A percentile compares a stretch with the other conserved stretches of the same genome.
Evolutionary conservation across 2,329 filamentous ascomycete genomes (phyloP).

Genomic region (Verticillium alfalfae): DNA sequence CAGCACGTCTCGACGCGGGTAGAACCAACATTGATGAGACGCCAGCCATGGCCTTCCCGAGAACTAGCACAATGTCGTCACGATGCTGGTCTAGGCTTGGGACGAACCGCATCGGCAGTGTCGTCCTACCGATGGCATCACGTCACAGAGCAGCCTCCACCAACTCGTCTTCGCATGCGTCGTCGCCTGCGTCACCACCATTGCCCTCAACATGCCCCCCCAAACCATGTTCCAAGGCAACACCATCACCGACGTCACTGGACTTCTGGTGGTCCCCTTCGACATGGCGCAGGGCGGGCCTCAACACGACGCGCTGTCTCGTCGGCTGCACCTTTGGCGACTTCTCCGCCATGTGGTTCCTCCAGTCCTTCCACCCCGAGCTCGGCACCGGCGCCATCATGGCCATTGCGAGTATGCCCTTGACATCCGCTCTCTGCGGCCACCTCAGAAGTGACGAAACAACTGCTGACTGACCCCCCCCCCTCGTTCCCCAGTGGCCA

Average conservation of each 20-base stretch:
- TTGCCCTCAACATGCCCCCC: neutral
- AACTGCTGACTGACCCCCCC: no score
- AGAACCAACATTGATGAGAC: no score
- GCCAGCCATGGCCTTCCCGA: neutral
- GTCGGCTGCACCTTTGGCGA: slow-evolving; percentile 51
- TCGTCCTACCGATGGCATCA: neutral
- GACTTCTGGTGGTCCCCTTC: slow-evolving; percentile 25
- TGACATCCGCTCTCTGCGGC: neutral
- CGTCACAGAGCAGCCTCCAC: neutral
- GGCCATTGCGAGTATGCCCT: slow-evolving; percentile 40
- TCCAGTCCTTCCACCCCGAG: slow-evolving; percentile 41
- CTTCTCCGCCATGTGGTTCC: slow-evolving; percentile 49
- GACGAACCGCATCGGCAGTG: neutral
- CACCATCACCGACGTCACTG: neutral
- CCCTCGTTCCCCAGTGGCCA: slow-evolving; percentile 32
- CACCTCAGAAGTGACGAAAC: no score
- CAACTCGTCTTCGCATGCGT: neutral
- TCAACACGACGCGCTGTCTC: slow-evolving; percentile 52
- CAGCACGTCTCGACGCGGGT: no score
- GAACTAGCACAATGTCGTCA: neutral
- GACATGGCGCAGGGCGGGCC: slow-evolving; percentile 41
- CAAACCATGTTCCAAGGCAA: neutral
- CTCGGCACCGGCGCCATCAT: slow-evolving; percentile 43
- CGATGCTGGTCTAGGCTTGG: neutral
- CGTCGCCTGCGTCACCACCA: neutral